Percentiles rank a stretch among this genome's conserved stretches.
Evolutionary conservation across 2,329 filamentous ascomycete species (phyloP).

Genomic region (Claviceps pazoutovae): DNA sequence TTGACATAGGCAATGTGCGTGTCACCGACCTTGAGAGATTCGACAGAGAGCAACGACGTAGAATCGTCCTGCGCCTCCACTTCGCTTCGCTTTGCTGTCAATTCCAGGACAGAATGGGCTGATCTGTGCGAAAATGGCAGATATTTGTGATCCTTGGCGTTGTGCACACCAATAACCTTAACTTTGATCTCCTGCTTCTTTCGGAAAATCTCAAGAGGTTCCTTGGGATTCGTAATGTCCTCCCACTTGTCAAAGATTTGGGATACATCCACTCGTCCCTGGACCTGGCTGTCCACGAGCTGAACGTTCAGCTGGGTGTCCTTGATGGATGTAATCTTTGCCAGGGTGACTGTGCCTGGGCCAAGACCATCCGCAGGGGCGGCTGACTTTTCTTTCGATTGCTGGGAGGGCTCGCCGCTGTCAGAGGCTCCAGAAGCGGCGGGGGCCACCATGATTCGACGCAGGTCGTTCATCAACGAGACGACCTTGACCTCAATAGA

Average conservation of each 20-base stretch:
- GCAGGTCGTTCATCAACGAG: conserved; percentile 55
- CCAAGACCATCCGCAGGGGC: conserved; percentile 53
- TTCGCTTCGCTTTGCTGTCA: conserved; percentile 66
- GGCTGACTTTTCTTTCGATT: conserved; percentile 18
- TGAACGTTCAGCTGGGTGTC: conserved; percentile 86
- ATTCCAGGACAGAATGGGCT: conserved; percentile 70
- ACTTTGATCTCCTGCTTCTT: conserved; percentile 58
- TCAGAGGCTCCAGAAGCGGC: conserved; percentile 32
- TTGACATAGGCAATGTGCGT: conserved; percentile 77
- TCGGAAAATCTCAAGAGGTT: conserved; percentile 60
- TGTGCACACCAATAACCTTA: conserved; percentile 73
- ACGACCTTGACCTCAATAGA: conserved; percentile 59
- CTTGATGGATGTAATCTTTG: conserved; percentile 70
- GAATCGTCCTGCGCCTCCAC: conserved; percentile 28
- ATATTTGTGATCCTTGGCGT: conserved; percentile 81
- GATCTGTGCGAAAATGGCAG: conserved; percentile 79
- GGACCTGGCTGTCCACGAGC: conserved; percentile 56
- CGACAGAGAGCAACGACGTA: conserved; percentile 46
- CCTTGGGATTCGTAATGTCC: conserved; percentile 68
- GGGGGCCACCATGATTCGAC: conserved; percentile 49
- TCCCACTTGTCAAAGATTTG: conserved; percentile 83
- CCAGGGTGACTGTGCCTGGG: conserved; percentile 61
- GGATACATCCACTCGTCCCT: conserved; percentile 86
- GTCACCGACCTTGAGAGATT: conserved; percentile 58
- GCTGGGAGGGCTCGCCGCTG: conserved; percentile 28